These are phyloP conservation scores for Fusarium nodosum DNA, from an alignment of 2,329 filamentous ascomycete species.

Conservation along the genomic window DNA sequence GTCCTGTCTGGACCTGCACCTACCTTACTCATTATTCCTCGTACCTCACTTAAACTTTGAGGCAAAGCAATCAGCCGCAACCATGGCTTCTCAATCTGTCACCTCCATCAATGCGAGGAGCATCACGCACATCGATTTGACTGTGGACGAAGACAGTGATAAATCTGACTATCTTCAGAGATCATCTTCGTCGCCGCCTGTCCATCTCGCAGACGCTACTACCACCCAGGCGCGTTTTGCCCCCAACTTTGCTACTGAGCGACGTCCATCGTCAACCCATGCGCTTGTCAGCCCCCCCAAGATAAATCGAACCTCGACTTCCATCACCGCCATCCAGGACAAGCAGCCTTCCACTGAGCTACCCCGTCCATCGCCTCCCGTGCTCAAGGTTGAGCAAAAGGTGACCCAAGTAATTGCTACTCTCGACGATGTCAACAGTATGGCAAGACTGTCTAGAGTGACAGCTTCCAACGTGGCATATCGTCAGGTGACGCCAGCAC, in stretches of 20 bases:
- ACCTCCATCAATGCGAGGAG: conserved; percentile 18
- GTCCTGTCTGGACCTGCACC: not conserved
- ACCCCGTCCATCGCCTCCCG: conserved; percentile 3
- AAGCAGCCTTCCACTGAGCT: conserved; percentile 15
- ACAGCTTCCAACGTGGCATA: conserved; percentile 35
- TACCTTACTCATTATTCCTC: conserved; percentile 1
- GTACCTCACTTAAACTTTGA: conserved; percentile 32
- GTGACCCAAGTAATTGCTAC: conserved; percentile 21
- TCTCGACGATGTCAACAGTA: conserved; percentile 41
- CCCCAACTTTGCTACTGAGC: conserved; percentile 22
- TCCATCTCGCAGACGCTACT: conserved; percentile 16
- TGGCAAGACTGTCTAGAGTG: conserved; percentile 44
- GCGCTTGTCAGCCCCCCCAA: conserved; percentile 51
- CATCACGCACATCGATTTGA: conserved; percentile 41
- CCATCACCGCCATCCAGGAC: conserved; percentile 18
- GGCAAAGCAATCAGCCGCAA: conserved; percentile 39
- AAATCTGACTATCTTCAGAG: conserved; percentile 8
- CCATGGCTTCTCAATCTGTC: conserved; percentile 22
- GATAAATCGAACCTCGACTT: conserved; percentile 41
- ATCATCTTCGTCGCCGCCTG: conserved; percentile 1
- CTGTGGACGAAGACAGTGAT: conserved; percentile 24
- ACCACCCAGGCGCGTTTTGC: conserved; percentile 29
- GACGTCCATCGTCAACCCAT: conserved; percentile 26
- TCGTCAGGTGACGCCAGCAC: conserved; percentile 47
- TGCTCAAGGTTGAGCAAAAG: conserved; percentile 23